Base-by-base conservation (phyloP, 306 rosid species). In the Spatholobus suberectus region DNA sequence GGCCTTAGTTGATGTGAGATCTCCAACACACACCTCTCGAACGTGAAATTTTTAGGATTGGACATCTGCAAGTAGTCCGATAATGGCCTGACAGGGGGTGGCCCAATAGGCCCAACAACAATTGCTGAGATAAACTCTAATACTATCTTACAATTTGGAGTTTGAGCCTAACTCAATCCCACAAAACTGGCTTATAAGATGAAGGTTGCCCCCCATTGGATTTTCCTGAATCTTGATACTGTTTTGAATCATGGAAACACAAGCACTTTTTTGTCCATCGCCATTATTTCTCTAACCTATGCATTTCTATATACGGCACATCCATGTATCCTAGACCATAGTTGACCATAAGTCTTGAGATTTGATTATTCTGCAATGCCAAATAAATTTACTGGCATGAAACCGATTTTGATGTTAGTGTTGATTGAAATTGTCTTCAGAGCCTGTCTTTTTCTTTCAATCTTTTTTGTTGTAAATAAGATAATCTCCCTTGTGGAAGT, bases 191-290 rank as follows among this genome's bases (percentile, higher is more conserved):
- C n/a, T n/a, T n/a, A n/a, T n/a, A n/a, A n/a, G n/a, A n/a, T n/a
- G n/a, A n/a, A n/a, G n/a, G n/a, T n/a, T n/a, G n/a, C n/a, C n/a
- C n/a, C n/a, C n/a, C 77, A 38, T 18, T 46, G n/a, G 8, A 40
- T n/a, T 47, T 59, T 62, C 40, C 76, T 80, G 63, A 75, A 47
- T 61, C 66, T 46, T 47, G 35, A 26, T 46, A 13, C 41, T 61
- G n/a, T 17, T 49, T 34, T 81, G 18, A 46, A 59, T 41, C 32
- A 27, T 23, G 73, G 34, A 57, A 68, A 79, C 29, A 69, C 6
- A 17, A 15, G 59, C 44, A 43, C 6, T 69, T 15, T 24, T 79
- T 23, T 68, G 23, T 40, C 41, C 59, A 24, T 52, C 29, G 12
- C 59, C 35, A 23, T 73, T 35, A 20, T 13, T 34, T 80, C 61